phyloP scores from a whole-genome alignment of 2,329 filamentous ascomycete genomes.

The Parastagonospora avenae region DNA sequence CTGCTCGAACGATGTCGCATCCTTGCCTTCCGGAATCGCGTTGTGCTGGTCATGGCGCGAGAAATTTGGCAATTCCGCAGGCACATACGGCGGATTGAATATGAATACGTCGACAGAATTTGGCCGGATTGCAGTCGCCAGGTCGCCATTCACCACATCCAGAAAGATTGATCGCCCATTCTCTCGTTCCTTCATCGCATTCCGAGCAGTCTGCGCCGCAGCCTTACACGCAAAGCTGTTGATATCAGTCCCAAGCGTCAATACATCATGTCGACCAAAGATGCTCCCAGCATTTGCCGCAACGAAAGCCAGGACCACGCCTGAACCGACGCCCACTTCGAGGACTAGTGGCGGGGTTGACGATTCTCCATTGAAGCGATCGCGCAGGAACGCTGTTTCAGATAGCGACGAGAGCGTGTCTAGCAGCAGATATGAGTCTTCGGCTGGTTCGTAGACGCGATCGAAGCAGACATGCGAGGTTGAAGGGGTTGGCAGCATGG shows the following conservation, averaged over 20 bases:
- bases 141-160: slow-evolving; percentile 71
- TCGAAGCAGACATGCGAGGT: slow-evolving; percentile 90
- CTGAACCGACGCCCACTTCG: slow-evolving; percentile 90
- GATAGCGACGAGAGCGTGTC: slow-evolving; percentile 79
- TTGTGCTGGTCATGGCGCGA: slow-evolving; percentile 46
- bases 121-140: slow-evolving; percentile 65
- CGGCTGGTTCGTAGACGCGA: slow-evolving; percentile 90
- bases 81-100: slow-evolving; percentile 98
- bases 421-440: slow-evolving; percentile 93
- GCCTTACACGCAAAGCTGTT: slow-evolving; percentile 83
- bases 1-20: slow-evolving; percentile 65
- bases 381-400: slow-evolving; percentile 71
- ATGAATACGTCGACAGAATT: slow-evolving; percentile 78
- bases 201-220: slow-evolving; percentile 69
- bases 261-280: slow-evolving; percentile 71
- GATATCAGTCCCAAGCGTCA: slow-evolving; percentile 81
- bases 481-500: slow-evolving; percentile 90
- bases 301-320: slow-evolving; percentile 89
- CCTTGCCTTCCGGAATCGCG: slow-evolving; percentile 21
- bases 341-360: slow-evolving; percentile 64
- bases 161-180: slow-evolving; percentile 56
- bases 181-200: slow-evolving; percentile 51
- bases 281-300: slow-evolving; percentile 74
- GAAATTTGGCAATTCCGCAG: slow-evolving; percentile 73
- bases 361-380: slow-evolving; percentile 59